phyloP scores from a whole-genome alignment of 2,329 filamentous ascomycete genomes.

The Cryphonectria parasitica region DNA sequence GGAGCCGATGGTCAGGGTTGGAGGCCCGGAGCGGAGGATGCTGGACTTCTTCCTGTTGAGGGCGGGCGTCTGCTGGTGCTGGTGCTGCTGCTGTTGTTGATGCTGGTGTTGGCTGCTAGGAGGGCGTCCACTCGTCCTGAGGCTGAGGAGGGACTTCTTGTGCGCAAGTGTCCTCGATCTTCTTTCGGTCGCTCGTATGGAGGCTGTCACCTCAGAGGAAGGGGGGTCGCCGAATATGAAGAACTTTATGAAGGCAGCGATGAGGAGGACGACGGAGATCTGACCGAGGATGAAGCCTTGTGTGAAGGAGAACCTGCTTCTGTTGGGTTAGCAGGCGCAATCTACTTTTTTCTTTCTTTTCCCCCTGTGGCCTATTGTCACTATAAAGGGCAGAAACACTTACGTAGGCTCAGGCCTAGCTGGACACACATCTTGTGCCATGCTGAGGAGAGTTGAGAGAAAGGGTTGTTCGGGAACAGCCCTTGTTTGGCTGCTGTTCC shows the following conservation, averaged over 20 bases:
- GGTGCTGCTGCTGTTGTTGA: constrained; percentile 35
- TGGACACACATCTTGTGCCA: constrained; percentile 49
- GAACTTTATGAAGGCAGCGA: constrained; percentile 98
- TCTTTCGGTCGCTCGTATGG: constrained; percentile 74
- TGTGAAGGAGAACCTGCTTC: constrained; percentile 78
- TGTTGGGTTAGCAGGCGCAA: constrained; percentile 10
- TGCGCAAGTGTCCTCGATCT: constrained; percentile 76
- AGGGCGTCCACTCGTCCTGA: constrained; percentile 51
- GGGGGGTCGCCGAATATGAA: constrained; percentile 98
- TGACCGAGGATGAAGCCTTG: constrained; percentile 93
- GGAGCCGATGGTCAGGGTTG: constrained; percentile 84
- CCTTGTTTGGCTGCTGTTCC: background rate
- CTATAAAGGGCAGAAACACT: constrained; percentile 32
- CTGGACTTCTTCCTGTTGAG: constrained; percentile 70
- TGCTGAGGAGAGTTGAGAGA: constrained; percentile 31
- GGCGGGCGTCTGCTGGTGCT: constrained; percentile 41
- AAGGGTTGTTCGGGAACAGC: background rate
- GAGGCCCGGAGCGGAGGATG: constrained; percentile 69
- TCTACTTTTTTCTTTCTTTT: background rate
- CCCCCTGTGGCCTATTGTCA: background rate
- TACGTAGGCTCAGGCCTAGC: constrained; percentile 51
- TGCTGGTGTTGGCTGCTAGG: constrained; percentile 38
- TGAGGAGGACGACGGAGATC: constrained; percentile 85
- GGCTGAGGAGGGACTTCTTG: constrained; percentile 71
- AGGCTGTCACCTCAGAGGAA: constrained; percentile 77